Conservation (phyloP, 2,329 filamentous ascomycete species). For the Colletotrichum higginsianum region DNA sequence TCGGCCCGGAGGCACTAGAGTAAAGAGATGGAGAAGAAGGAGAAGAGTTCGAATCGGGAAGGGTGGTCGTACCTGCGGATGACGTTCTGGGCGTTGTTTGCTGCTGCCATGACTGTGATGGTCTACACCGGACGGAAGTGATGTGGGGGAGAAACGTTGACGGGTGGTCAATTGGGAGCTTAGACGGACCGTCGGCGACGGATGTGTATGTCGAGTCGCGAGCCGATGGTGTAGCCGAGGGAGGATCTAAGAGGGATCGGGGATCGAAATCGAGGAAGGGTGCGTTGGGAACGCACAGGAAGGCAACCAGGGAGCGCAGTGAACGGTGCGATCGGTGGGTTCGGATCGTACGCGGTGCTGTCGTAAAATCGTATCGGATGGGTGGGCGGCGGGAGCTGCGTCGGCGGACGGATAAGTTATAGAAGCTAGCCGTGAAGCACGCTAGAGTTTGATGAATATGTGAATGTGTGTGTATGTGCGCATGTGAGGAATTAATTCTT, state of each 20-base stretch:
- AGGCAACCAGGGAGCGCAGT: constrained; percentile 9
- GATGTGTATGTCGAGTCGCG: background rate
- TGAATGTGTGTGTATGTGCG: constrained; percentile 20
- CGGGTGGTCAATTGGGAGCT: constrained; percentile 29
- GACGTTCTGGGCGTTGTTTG: constrained; percentile 65
- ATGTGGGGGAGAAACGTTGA: constrained; percentile 3
- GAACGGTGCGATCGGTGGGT: constrained; percentile 20
- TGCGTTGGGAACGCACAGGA: background rate
- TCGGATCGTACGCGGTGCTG: constrained; percentile 25
- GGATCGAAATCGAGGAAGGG: background rate
- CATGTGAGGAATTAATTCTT: constrained; percentile 21
- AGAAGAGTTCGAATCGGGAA: constrained; percentile 37
- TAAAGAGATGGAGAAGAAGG: constrained; percentile 4
- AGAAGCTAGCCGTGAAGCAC: background rate
- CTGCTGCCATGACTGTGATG: constrained; percentile 57
- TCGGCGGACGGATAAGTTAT: constrained; percentile 20
- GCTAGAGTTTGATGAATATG: constrained; percentile 5
- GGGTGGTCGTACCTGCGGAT: constrained; percentile 74
- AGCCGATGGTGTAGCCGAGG: background rate
- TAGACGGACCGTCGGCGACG: background rate
- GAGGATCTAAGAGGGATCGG: background rate
- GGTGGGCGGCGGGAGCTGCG: constrained; percentile 11
- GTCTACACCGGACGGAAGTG: background rate
- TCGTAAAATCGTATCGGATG: constrained; percentile 32
- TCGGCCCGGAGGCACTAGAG: background rate